Conservation (phyloP, 192 early-diverging fungal species). For the Powellomyces hirtus region DNA sequence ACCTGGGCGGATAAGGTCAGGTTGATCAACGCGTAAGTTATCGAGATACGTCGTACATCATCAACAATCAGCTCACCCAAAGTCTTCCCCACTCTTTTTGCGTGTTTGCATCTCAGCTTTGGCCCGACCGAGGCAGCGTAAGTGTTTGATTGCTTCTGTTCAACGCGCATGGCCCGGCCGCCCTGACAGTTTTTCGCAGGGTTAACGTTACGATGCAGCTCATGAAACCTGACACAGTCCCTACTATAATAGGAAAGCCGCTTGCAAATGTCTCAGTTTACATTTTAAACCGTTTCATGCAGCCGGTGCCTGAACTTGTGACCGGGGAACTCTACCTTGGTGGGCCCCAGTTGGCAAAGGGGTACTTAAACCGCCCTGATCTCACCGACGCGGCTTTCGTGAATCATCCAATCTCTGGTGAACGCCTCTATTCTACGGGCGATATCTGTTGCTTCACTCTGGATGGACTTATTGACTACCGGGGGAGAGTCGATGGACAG, state of each 20-base stretch:
- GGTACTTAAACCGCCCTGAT: constrained; percentile 42
- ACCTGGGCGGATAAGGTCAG: constrained; percentile 8
- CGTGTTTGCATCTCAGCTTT: no score
- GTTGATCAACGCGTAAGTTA: constrained; percentile 29
- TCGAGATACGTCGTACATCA: no score
- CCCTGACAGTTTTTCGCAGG: no score
- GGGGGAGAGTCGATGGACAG: no score
- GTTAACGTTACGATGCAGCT: neutral
- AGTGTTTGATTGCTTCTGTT: no score
- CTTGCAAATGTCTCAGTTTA: neutral
- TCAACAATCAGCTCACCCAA: no score
- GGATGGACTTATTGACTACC: no score
- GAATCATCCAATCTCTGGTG: constrained; percentile 4
- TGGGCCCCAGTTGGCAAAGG: constrained; percentile 34
- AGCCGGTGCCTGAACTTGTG: constrained; percentile 32
- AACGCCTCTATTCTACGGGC: constrained; percentile 32
- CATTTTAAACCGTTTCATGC: constrained; percentile 5
- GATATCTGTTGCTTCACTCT: no score
- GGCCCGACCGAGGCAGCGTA: no score
- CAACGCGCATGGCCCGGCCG: no score
- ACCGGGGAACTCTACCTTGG: constrained; percentile 40
- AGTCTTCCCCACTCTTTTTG: no score
- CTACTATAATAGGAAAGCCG: neutral
- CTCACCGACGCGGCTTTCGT: constrained; percentile 37
- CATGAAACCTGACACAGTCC: neutral